Conservation (phyloP, 331 rosid species). For the Pyrus hybrid region DNA sequence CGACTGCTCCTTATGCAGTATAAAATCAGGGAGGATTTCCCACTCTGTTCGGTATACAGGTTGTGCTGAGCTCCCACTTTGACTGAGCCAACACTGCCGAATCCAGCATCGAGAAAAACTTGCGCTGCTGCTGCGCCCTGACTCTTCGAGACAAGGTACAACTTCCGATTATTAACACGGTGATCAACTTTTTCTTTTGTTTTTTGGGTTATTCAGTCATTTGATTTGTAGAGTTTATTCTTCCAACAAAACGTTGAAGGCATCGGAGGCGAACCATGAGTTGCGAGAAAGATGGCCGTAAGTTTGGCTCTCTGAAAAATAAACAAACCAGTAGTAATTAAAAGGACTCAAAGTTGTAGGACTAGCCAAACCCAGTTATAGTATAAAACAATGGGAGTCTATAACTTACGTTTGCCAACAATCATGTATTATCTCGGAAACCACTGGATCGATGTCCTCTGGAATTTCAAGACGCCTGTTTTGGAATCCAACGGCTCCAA, state of each 20-base stretch:
- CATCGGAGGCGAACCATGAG: conserved; percentile 61
- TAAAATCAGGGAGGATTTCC: conserved; percentile 30
- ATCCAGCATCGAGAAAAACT: conserved; percentile 25
- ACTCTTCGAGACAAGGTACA: conserved; percentile 74
- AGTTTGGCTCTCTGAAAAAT: conserved; percentile 73
- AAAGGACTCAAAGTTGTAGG: background rate
- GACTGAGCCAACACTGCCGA: conserved; percentile 66
- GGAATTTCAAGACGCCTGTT: conserved; percentile 94
- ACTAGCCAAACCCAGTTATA: background rate
- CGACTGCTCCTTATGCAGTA: conserved; percentile 56
- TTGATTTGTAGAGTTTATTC: conserved; percentile 23
- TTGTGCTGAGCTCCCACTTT: conserved; percentile 62
- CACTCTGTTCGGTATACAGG: conserved; percentile 31
- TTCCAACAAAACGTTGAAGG: conserved; percentile 44
- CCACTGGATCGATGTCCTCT: conserved; percentile 68
- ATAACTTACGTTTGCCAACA: conserved; percentile 89
- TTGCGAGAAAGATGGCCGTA: conserved; percentile 93
- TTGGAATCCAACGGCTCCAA: conserved; percentile 99
- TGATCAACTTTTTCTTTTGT: background rate
- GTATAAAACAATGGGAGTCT: background rate
- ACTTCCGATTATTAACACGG: conserved; percentile 37
- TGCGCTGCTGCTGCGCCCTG: conserved; percentile 25
- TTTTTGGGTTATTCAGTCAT: conserved; percentile 27
- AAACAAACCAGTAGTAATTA: background rate
- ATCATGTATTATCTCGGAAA: conserved; percentile 72